Evolutionary conservation across 805 yeast species (phyloP), one percentile per base, ranked within the genome.

Genomic region (Candida koratica): DNA sequence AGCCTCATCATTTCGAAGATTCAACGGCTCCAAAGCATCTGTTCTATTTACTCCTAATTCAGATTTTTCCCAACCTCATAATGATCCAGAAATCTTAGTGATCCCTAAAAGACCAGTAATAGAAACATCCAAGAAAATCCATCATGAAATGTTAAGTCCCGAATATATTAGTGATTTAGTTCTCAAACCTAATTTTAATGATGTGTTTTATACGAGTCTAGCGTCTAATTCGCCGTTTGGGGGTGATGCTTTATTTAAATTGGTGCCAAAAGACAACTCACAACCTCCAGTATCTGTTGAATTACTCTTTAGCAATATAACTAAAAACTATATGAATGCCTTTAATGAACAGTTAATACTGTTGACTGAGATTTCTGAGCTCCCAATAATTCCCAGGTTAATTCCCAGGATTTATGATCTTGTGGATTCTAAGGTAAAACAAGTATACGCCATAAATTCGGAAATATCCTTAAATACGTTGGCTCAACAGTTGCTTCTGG

Each of bases 161-260:
- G 56, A 58, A 17, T 51, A 52, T 28, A 49, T 59, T 3, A 54
- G 60, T n/a, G 70, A 64, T 37, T 37, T 62, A 11, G 42, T 61
- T n/a, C 47, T 58, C 4, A 48, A 45, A 8, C 60, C 64, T 0
- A 41, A 41, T 5, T 43, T 49, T 23, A 60, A 53, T 29, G 70
- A 66, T 39, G 38, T 53, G 11, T 38, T 64, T 35, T 47, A 55
- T 13, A 49, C 68, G 0, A 38, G 56, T 3, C 49, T 66, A 26
- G 49, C 66, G 5, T 41, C 46, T 18, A 44, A 56, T 13, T 54
- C 56, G 4, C 51, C 60, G 5, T 37, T 64, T 6, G 44, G 49
- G 29, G 69, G 67, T 5, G 55, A 56, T 30, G 10, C 41, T 4
- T 28, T 39, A 16, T 53, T 56, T 41, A 44, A 44, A 32, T 32